phyloP scores from a whole-genome alignment of 176 grass and related monocot genomes.

The Zoysia japonica region DNA sequence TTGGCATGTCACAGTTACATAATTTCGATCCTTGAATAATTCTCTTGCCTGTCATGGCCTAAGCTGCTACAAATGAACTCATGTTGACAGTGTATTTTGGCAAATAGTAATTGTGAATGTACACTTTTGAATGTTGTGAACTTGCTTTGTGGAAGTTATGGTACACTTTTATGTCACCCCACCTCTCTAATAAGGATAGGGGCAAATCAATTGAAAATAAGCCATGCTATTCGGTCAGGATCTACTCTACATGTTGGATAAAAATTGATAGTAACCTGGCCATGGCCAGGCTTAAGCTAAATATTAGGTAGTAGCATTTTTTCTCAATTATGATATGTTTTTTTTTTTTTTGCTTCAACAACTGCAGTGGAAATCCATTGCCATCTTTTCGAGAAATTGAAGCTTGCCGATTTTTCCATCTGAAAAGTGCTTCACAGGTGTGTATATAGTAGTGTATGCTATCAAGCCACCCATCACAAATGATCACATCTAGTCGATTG shows the following conservation, averaged over 20 bases:
- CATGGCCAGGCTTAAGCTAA: neutral
- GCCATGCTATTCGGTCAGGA: neutral
- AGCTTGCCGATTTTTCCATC: constrained; percentile 66
- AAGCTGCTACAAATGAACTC: constrained; percentile 18
- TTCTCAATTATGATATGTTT: neutral
- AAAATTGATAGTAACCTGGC: neutral
- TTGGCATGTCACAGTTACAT: neutral
- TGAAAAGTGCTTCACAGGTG: constrained; percentile 83
- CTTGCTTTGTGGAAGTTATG: constrained; percentile 13
- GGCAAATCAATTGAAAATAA: neutral
- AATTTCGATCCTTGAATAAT: constrained; percentile 13
- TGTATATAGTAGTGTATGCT: neutral
- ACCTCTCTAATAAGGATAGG: neutral
- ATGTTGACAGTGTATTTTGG: neutral
- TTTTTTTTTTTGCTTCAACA: constrained; percentile 4
- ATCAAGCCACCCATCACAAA: constrained; percentile 11
- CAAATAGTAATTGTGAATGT: neutral
- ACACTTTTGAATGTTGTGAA: neutral
- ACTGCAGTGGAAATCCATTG: constrained; percentile 53
- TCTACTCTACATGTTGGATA: constrained; percentile 5
- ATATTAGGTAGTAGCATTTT: neutral
- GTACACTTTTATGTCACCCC: neutral
- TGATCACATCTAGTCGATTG: neutral
- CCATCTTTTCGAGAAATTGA: constrained; percentile 35
- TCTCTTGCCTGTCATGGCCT: constrained; percentile 12